Conservation (phyloP, 164 flowering plant genomes). For the Vitis rotundifolia region DNA sequence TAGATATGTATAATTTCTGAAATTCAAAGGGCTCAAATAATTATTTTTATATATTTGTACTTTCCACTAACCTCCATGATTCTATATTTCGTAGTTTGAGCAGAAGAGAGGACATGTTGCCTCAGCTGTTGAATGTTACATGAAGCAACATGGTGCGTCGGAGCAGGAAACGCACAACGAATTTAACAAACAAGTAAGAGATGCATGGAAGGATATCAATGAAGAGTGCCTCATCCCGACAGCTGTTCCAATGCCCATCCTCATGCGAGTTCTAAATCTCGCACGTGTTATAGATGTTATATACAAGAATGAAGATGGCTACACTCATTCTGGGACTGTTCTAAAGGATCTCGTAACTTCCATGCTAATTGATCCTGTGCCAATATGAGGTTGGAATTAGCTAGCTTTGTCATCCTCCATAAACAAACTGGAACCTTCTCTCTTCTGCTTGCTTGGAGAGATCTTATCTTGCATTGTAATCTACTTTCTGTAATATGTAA, state of each 20-base stretch:
- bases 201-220: not conserved
- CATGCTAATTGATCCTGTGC: not conserved
- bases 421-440: too few relatives aligned
- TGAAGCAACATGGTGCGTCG: conserved; percentile 12
- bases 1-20: too few relatives aligned
- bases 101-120: conserved; percentile 12
- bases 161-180: conserved; percentile 1
- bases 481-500: too few relatives aligned
- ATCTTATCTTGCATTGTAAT: too few relatives aligned
- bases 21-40: too few relatives aligned
- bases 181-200: not conserved
- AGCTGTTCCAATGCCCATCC: not conserved
- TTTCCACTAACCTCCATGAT: too few relatives aligned
- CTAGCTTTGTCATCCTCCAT: too few relatives aligned
- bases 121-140: conserved; percentile 16
- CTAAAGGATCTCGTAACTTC: too few relatives aligned
- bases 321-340: not conserved
- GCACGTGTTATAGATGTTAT: not conserved
- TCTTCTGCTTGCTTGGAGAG: too few relatives aligned
- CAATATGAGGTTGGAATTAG: not conserved
- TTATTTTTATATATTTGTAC: too few relatives aligned
- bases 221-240: not conserved
- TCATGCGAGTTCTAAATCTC: not conserved
- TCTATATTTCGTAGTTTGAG: not conserved
- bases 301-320: not conserved